phyloP scores from a whole-genome alignment of 1,284 basidiomycete species.

The Blastosporella zonata region DNA sequence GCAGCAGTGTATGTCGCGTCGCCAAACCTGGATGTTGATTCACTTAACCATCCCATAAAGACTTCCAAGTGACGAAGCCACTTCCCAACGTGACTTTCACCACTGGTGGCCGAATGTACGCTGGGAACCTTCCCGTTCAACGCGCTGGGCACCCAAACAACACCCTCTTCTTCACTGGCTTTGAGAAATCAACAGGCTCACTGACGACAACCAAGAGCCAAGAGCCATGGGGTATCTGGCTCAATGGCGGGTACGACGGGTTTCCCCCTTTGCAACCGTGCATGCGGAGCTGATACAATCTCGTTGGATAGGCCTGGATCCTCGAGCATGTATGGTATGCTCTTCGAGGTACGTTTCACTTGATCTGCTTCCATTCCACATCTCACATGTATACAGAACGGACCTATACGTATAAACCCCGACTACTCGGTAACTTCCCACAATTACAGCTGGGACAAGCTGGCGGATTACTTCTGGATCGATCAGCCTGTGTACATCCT shows the following conservation, averaged over 20 bases:
- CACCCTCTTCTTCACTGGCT: conserved; percentile 71
- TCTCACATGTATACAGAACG: conserved; percentile 44
- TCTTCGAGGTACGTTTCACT: conserved; percentile 52
- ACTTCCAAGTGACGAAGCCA: conserved; percentile 51
- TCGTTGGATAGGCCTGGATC: conserved; percentile 55
- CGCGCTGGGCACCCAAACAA: conserved; percentile 65
- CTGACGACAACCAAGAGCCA: conserved; percentile 48
- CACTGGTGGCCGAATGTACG: conserved; percentile 49
- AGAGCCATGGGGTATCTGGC: conserved; percentile 74
- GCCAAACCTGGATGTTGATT: background rate
- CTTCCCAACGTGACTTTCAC: conserved; percentile 66
- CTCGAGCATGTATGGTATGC: conserved; percentile 62
- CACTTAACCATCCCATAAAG: conserved; percentile 26
- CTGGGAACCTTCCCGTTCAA: conserved; percentile 67
- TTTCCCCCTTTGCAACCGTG: conserved; percentile 1
- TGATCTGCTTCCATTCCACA: background rate
- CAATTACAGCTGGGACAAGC: conserved; percentile 52
- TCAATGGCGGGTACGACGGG: conserved; percentile 62
- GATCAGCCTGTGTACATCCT: conserved; percentile 66
- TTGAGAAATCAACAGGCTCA: conserved; percentile 60
- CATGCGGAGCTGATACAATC: conserved; percentile 1
- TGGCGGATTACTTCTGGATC: conserved; percentile 69
- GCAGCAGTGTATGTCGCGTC: conserved; percentile 52
- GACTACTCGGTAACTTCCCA: conserved; percentile 51
- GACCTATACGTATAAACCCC: conserved; percentile 54